phyloP scores from a whole-genome alignment of 2,329 filamentous ascomycete species.

The Furcasterigmium furcatum region DNA sequence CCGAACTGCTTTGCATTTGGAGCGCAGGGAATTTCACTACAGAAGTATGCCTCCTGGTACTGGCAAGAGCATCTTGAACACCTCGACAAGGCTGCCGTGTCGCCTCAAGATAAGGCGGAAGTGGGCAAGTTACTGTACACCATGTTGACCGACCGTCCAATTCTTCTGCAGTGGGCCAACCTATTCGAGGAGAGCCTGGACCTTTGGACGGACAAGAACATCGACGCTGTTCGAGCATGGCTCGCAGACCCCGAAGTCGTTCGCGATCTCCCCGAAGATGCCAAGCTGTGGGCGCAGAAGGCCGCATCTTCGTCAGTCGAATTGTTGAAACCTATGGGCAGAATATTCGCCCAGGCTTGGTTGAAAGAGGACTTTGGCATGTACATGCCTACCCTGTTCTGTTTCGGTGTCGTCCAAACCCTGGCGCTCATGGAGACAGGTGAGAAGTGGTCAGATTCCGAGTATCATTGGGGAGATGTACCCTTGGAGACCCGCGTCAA shows the following conservation, averaged over 20 bases:
- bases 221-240: constrained; percentile 30
- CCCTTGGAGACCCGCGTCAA: constrained; percentile 27
- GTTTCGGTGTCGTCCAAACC: constrained; percentile 39
- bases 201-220: constrained; percentile 34
- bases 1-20: constrained; percentile 8
- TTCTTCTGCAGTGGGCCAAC: constrained; percentile 35
- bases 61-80: constrained; percentile 38
- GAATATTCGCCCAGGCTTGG: constrained; percentile 34
- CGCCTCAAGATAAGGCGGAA: constrained; percentile 22
- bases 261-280: constrained; percentile 21
- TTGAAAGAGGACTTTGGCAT: constrained; percentile 26
- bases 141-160: constrained; percentile 32
- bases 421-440: constrained; percentile 34
- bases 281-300: constrained; percentile 23
- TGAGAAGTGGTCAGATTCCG: constrained; percentile 30
- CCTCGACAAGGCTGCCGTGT: constrained; percentile 23
- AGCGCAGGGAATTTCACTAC: constrained; percentile 13
- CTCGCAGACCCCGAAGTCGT: constrained; percentile 28
- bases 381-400: constrained; percentile 36
- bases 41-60: constrained; percentile 38
- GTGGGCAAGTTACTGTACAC: constrained; percentile 27
- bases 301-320: constrained; percentile 19
- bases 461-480: constrained; percentile 30
- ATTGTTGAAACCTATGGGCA: constrained; percentile 33
- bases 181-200: constrained; percentile 38